phyloP scores from a whole-genome alignment of 805 yeast genomes.

The Metschnikowia borealis region DNA sequence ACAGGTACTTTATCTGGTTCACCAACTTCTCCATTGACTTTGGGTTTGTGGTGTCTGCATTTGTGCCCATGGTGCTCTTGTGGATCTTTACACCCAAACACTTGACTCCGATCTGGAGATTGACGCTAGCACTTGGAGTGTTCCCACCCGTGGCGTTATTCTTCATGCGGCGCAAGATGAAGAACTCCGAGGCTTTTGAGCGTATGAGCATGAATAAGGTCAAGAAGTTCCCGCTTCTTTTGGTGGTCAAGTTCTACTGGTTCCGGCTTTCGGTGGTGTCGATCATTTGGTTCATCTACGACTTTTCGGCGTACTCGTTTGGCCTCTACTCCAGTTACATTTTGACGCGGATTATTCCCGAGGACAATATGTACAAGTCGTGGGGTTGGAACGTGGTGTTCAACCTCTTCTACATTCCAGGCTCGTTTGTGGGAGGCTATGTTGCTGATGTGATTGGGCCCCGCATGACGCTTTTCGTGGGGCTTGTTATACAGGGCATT shows the following conservation, averaged over 20 bases:
- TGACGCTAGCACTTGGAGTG: slow-evolving; percentile 86
- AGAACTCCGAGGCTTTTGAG: slow-evolving; percentile 68
- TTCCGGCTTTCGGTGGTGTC: slow-evolving; percentile 68
- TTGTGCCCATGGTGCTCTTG: slow-evolving; percentile 79
- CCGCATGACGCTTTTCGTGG: slow-evolving; percentile 66
- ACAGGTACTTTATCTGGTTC: slow-evolving; percentile 85
- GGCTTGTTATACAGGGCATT: slow-evolving; percentile 68
- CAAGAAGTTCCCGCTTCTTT: slow-evolving; percentile 56
- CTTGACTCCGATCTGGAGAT: slow-evolving; percentile 85
- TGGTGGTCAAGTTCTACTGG: slow-evolving; percentile 78
- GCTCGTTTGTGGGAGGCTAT: slow-evolving; percentile 82
- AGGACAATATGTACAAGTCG: slow-evolving; percentile 59
- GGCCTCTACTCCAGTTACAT: slow-evolving; percentile 80
- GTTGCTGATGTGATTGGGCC: slow-evolving; percentile 91
- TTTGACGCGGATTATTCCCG: slow-evolving; percentile 53
- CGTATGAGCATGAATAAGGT: slow-evolving; percentile 66
- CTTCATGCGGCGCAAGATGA: slow-evolving; percentile 68
- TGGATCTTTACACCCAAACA: slow-evolving; percentile 76
- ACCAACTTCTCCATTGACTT: slow-evolving; percentile 83
- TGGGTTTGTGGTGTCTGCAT: slow-evolving; percentile 80
- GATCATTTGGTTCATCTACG: slow-evolving; percentile 86
- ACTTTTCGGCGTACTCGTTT: slow-evolving; percentile 82
- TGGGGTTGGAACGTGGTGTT: slow-evolving; percentile 93
- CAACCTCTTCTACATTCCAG: slow-evolving; percentile 86
- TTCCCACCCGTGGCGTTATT: slow-evolving; percentile 79